Percentiles rank a stretch among this genome's conserved stretches.
Evolutionary conservation across 345 rosid genomes (phyloP).

Genomic region (Eucalyptus lansdowneana): DNA sequence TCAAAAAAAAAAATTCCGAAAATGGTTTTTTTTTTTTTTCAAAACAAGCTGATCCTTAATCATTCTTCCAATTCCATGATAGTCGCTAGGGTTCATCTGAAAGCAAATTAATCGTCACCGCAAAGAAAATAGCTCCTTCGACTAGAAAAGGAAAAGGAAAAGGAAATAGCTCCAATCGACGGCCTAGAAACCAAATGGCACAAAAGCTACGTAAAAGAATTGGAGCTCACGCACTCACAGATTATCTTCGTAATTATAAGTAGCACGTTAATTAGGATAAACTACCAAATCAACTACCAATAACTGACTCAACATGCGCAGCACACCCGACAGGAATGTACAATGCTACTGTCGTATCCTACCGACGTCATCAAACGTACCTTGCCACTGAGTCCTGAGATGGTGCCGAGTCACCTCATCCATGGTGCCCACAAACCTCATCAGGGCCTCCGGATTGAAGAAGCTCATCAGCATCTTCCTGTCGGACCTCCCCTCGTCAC

Average conservation of each 20-base stretch:
- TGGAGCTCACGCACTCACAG: neutral
- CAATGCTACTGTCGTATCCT: neutral
- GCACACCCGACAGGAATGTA: neutral
- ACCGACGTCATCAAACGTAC: neutral
- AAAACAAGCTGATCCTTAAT: neutral
- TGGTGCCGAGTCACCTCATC: conserved; percentile 6
- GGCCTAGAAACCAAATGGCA: neutral
- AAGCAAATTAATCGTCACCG: neutral
- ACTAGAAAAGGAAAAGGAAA: too few species aligned
- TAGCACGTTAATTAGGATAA: neutral
- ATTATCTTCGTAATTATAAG: neutral
- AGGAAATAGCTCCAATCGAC: too few species aligned
- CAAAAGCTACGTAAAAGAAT: neutral
- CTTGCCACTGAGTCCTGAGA: conserved; percentile 6
- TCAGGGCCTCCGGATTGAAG: neutral
- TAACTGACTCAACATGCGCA: neutral
- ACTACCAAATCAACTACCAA: neutral
- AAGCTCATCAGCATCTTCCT: conserved; percentile 2
- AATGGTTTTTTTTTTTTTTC: neutral
- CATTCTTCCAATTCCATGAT: neutral
- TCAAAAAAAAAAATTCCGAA: neutral
- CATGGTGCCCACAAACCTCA: conserved; percentile 1
- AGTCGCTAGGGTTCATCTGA: neutral
- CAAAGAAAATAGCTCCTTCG: too few species aligned
- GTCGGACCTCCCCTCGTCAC: conserved; percentile 8